Percentiles rank a stretch among this genome's conserved stretches.
Conservation (phyloP, 345 rosid species). For the Heritiera littoralis region DNA sequence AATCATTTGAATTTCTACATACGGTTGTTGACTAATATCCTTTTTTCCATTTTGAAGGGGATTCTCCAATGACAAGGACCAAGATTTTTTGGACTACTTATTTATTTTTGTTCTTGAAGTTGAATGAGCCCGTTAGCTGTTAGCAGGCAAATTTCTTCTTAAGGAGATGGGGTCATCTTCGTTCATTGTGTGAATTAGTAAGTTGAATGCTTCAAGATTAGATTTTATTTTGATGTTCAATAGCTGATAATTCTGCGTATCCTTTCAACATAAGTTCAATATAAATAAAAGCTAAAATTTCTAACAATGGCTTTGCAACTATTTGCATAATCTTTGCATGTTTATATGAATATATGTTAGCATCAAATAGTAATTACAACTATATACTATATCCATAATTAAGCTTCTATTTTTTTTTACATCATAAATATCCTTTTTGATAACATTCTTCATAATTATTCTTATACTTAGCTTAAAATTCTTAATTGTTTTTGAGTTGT, state of each 20-base stretch:
- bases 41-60: background rate
- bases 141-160: background rate
- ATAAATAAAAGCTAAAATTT: constrained; percentile 4
- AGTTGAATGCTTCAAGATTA: constrained; percentile 1
- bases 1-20: background rate
- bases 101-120: constrained; percentile 6
- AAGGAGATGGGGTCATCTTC: background rate
- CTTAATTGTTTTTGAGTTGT: no score
- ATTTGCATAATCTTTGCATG: no score
- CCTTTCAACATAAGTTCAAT: background rate
- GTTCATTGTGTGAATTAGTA: background rate
- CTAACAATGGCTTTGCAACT: background rate
- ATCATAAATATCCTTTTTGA: no score
- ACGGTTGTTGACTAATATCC: background rate
- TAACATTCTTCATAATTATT: no score
- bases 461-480: no score
- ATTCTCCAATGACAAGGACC: background rate
- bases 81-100: background rate
- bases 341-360: no score
- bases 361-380: no score
- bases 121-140: background rate
- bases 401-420: no score
- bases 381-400: no score
- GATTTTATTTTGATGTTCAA: background rate
- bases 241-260: background rate